Conservation (phyloP, 2,329 filamentous ascomycete species). For the Cyanodermella asteris region DNA sequence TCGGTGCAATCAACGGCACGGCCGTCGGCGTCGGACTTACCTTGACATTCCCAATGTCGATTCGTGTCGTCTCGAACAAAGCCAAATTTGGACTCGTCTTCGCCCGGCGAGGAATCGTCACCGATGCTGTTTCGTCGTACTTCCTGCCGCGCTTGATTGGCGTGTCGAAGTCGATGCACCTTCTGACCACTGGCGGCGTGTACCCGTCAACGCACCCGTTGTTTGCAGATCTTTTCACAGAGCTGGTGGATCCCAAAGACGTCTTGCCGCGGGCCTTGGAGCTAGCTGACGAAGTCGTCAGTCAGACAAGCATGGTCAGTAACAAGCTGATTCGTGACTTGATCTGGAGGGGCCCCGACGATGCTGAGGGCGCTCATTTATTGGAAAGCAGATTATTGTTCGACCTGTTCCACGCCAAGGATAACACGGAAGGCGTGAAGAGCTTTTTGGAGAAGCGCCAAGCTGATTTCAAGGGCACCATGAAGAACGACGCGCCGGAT, state of each 20-base stretch:
- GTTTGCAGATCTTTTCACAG: no score
- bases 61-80: constrained; percentile 30
- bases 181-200: constrained; percentile 43
- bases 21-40: constrained; percentile 37
- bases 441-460: constrained; percentile 11
- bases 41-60: constrained; percentile 34
- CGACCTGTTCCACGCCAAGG: neutral
- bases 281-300: constrained; percentile 36
- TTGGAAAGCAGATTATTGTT: constrained; percentile 22
- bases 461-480: neutral
- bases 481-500: neutral
- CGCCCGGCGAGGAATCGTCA: constrained; percentile 43
- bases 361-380: constrained; percentile 40
- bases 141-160: constrained; percentile 53
- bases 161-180: constrained; percentile 37
- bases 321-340: constrained; percentile 41
- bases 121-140: constrained; percentile 50
- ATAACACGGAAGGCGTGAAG: constrained; percentile 7
- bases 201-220: no score
- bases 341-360: constrained; percentile 26
- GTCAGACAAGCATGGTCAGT: constrained; percentile 35
- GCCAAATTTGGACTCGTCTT: constrained; percentile 60
- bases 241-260: no score
- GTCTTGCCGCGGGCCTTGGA: constrained; percentile 36
- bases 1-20: constrained; percentile 32